Conservation (phyloP, 164 flowering plant genomes). For the Nelumbo lutea region DNA sequence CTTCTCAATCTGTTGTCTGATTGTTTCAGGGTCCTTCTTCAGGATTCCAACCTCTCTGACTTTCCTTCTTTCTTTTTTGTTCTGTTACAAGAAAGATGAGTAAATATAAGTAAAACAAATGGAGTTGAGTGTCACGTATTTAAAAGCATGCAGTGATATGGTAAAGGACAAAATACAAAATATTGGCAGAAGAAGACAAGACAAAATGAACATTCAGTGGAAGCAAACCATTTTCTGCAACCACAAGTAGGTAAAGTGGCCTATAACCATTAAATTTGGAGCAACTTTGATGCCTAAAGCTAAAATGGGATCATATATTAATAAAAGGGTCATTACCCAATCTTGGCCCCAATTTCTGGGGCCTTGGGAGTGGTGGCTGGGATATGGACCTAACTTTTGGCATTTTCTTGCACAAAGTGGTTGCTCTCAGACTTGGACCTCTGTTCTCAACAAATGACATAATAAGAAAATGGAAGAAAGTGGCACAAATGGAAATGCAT, state of each 20-base stretch:
- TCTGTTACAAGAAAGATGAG: slow-evolving; percentile 35
- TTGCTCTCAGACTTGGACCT: too few relatives aligned
- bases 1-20: slow-evolving; percentile 87
- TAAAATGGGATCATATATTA: too few relatives aligned
- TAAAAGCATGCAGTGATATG: not conserved
- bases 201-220: not conserved
- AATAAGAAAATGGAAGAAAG: too few relatives aligned
- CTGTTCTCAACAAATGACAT: too few relatives aligned
- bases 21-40: slow-evolving; percentile 94
- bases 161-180: not conserved
- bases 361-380: too few relatives aligned
- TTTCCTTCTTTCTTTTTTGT: slow-evolving; percentile 96
- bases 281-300: not conserved
- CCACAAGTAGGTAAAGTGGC: not conserved
- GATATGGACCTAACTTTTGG: too few relatives aligned
- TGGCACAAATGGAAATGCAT: too few relatives aligned
- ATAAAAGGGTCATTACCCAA: too few relatives aligned
- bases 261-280: not conserved
- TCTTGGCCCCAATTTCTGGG: too few relatives aligned
- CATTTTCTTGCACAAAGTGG: too few relatives aligned
- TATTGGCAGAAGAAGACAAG: not conserved
- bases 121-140: not conserved
- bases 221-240: not conserved
- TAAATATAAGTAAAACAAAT: not conserved
- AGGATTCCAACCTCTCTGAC: slow-evolving; percentile 95